A percentile compares a stretch with the other conserved stretches of the same genome.
These are phyloP conservation scores for Colletotrichum shisoi DNA, from an alignment of 2,329 filamentous ascomycete species.

Conservation along the genomic window DNA sequence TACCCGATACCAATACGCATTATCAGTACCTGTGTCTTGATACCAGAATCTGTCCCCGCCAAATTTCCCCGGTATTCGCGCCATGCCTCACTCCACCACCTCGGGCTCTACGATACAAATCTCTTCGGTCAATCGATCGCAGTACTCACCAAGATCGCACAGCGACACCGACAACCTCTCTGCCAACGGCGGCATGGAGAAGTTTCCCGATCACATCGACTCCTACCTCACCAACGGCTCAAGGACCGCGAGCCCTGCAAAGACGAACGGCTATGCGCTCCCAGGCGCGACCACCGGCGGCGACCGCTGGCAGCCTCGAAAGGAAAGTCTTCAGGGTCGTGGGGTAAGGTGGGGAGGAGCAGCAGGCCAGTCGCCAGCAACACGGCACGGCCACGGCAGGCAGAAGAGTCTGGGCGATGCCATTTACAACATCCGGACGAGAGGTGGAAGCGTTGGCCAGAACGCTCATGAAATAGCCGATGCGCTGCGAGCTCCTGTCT, in stretches of 20 bases:
- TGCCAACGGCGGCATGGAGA: constrained; percentile 55
- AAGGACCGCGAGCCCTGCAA: constrained; percentile 41
- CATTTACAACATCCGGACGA: constrained; percentile 79
- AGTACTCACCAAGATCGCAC: constrained; percentile 42
- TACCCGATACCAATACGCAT: constrained; percentile 9
- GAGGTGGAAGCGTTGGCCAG: constrained; percentile 86
- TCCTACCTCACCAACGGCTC: constrained; percentile 42
- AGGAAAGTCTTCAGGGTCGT: constrained; percentile 60
- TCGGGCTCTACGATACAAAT: constrained; percentile 46
- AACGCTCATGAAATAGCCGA: constrained; percentile 94
- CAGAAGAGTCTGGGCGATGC: constrained; percentile 92
- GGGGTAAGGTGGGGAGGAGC: constrained; percentile 45
- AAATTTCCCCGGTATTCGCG: constrained; percentile 29
- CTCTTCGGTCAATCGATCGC: constrained; percentile 47
- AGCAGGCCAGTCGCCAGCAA: constrained; percentile 34
- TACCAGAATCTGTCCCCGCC: constrained; percentile 34
- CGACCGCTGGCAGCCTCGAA: constrained; percentile 70
- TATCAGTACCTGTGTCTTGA: constrained; percentile 21
- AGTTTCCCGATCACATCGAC: constrained; percentile 66
- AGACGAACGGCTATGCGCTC: constrained; percentile 44
- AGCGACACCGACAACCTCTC: constrained; percentile 33
- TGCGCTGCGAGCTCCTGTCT: constrained; percentile 88
- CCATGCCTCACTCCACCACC: constrained; percentile 54
- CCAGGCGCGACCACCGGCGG: constrained; percentile 45
- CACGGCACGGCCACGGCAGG: constrained; percentile 63